phyloP scores from a whole-genome alignment of 2,329 filamentous ascomycete species.

The Aspergillus tubingensis region DNA sequence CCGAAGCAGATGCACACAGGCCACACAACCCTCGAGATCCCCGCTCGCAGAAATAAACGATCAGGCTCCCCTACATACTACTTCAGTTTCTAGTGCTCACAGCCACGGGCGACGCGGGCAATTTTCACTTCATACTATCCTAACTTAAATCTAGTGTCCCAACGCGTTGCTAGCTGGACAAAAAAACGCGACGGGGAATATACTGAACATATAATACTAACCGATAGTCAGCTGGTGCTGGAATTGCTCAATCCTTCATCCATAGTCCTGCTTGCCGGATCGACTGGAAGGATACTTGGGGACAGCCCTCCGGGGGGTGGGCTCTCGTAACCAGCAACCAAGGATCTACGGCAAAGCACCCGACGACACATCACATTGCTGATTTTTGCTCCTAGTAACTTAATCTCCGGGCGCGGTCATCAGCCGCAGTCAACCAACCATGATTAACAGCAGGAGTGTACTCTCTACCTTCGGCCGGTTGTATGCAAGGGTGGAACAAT shows the following conservation, averaged over 20 bases:
- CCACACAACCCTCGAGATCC: neutral
- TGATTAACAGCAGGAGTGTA: neutral
- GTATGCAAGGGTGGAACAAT: slow-evolving; percentile 1
- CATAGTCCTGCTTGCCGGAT: neutral
- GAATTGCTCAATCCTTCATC: neutral
- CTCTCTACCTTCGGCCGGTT: neutral
- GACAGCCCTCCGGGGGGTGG: neutral
- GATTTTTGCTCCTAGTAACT: neutral
- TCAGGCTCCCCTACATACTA: neutral
- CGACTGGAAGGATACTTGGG: neutral
- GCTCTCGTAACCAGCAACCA: neutral
- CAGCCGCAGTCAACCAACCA: neutral
- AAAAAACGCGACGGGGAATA: neutral
- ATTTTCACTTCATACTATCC: slow-evolving; percentile 1
- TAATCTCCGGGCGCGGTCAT: neutral
- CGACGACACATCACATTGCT: slow-evolving; percentile 5
- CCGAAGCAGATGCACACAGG: neutral
- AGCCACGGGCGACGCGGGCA: slow-evolving; percentile 14
- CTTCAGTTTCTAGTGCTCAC: slow-evolving; percentile 1
- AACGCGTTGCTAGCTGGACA: neutral
- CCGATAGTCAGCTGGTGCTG: neutral
- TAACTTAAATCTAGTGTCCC: slow-evolving; percentile 2
- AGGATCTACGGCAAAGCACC: neutral
- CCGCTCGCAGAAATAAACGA: neutral
- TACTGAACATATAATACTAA: neutral